Percentiles rank a stretch among this genome's conserved stretches.
phyloP scores from a whole-genome alignment of 176 grass and related monocot genomes.

The Triticum aestivum region IWGSC_CS_RefSeq_v2.1 NC_057796.1:434096413-434096912 shows the following conservation, averaged over 20 bases:
- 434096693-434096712: background rate
- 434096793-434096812: background rate
- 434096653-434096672: slow-evolving; percentile 34
- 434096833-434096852: background rate
- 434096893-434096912: too few relatives aligned
- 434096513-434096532: slow-evolving; percentile 54
- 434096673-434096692: background rate
- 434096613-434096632: slow-evolving; percentile 42
- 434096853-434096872: background rate
- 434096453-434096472: slow-evolving; percentile 67
- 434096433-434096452: slow-evolving; percentile 88
- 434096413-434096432: slow-evolving; percentile 51
- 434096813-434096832: background rate
- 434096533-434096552: slow-evolving; percentile 54
- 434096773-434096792: slow-evolving; percentile 10
- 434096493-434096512: slow-evolving; percentile 67
- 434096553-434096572: slow-evolving; percentile 60
- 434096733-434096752: slow-evolving; percentile 20
- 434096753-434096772: background rate
- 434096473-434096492: slow-evolving; percentile 73
- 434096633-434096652: slow-evolving; percentile 45
- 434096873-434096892: background rate
- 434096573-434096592: slow-evolving; percentile 60
- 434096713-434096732: slow-evolving; percentile 40
- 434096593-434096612: slow-evolving; percentile 73